Base-by-base conservation (phyloP, 176 grass and related monocot genomes). In the Zea luxurians region DNA sequence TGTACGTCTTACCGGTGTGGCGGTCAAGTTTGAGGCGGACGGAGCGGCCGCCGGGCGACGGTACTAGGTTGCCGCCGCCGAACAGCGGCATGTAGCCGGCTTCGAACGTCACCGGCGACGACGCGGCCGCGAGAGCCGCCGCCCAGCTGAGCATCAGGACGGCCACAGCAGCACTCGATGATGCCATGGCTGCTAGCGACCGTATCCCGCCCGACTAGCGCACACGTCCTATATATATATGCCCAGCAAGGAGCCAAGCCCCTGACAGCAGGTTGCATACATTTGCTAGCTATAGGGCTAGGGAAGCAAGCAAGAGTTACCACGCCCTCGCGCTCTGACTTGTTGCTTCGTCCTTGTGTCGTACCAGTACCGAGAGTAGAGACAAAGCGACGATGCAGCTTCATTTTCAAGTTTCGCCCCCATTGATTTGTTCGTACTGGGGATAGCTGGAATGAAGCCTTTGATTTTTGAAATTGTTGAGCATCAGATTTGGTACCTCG, bases 1-100 rank as follows among this genome's bases (percentile, higher is more conserved):
- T 27, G 27, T 27, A 27, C 27, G 27, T 27, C 27, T 27, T 82
- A 97, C 93, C 93, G 54, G 93, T 93, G 70, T 70, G 79, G 2
- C 47, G 70, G 48, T 97, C 87, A 74, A 97, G 93, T 37, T 72
- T 90, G 64, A 97, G 93, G 47, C 68, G 77, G 66, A 90, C 80
- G 65, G 66, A 82, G 43, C 83, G 82, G 61, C 88, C 87, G 61
- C 84, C 77, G 3, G 57, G 37, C 57, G 86, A 90, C 6, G 20
- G 86, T 13, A 85, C 73, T 18, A 97, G 80, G 79, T 97, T 97
- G 64, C 61, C 93, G 6, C 80, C 88, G 50, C 93, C 93, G 38
- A 97, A 97, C 6, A 97, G 88, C 70, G 71, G 86, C 70, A 71
- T 68, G 84, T 74, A 97, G 0, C 85, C 88, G 44, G 83, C 80